Evolutionary conservation across 768 basidiomycete genomes (phyloP).

Genomic region (Lentinus tigrinus): DNA sequence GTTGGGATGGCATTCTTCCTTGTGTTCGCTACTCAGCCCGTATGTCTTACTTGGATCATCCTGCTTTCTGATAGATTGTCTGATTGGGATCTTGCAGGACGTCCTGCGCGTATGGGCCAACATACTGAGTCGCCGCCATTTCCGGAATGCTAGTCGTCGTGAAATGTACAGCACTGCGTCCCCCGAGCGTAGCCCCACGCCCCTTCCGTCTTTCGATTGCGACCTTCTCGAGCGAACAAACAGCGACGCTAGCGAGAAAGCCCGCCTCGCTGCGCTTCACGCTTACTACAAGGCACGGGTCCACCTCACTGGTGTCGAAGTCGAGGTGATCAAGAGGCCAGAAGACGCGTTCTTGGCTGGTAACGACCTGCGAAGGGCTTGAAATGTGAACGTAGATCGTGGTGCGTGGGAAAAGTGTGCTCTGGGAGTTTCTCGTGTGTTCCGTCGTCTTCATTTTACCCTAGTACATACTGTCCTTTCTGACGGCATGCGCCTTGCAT

Average conservation of each 20-base stretch:
- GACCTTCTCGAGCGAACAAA: constrained; percentile 10
- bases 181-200: background rate
- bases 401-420: background rate
- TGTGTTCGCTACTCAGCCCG: constrained; percentile 25
- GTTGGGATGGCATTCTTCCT: constrained; percentile 27
- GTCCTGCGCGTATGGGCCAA: constrained; percentile 22
- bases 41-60: background rate
- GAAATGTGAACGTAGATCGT: background rate
- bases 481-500: too few relatives aligned
- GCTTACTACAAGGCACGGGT: constrained; percentile 17
- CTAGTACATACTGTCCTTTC: too few relatives aligned
- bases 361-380: background rate
- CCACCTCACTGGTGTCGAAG: constrained; percentile 9
- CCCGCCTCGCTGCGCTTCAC: constrained; percentile 17
- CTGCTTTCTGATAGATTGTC: background rate
- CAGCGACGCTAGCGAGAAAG: constrained; percentile 17
- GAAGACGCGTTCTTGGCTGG: constrained; percentile 24
- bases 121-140: constrained; percentile 10
- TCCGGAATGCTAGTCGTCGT: background rate
- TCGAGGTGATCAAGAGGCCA: constrained; percentile 25
- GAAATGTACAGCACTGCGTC: background rate
- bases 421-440: too few relatives aligned
- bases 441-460: too few relatives aligned
- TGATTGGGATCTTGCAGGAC: constrained; percentile 11
- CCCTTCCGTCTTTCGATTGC: constrained; percentile 15